Conservation (phyloP, 2,329 filamentous ascomycete species). For the Penicillium sp. region DNA sequence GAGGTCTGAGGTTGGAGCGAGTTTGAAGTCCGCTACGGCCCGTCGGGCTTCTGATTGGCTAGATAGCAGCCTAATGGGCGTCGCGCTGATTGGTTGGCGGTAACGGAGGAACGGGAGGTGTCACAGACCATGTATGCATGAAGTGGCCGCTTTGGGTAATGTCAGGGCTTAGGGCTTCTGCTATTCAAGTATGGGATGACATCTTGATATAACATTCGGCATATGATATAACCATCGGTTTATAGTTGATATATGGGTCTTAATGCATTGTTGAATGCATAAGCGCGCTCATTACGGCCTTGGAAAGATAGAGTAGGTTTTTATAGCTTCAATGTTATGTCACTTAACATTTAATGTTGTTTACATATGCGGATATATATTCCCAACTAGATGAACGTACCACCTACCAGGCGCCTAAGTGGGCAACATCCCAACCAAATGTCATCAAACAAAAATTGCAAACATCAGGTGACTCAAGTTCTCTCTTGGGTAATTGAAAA, state of each 20-base stretch:
- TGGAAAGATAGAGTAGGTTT: background rate
- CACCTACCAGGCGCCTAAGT: no score
- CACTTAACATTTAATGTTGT: no score
- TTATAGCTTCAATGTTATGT: background rate
- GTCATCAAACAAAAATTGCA: no score
- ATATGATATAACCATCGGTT: background rate
- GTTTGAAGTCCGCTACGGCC: conserved; percentile 42
- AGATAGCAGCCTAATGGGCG: conserved; percentile 7
- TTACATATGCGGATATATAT: no score
- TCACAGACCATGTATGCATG: conserved; percentile 6
- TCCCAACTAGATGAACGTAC: no score
- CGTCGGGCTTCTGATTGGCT: conserved; percentile 26
- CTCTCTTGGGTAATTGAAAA: no score
- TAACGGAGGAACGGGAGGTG: conserved; percentile 2
- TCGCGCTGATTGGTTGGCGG: conserved; percentile 12
- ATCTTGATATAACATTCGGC: background rate
- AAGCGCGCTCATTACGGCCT: background rate
- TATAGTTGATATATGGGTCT: background rate
- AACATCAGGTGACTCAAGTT: no score
- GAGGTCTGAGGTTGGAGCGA: conserved; percentile 36
- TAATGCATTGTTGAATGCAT: background rate
- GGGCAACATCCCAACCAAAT: no score
- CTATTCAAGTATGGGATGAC: background rate
- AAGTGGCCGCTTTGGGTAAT: conserved; percentile 10
- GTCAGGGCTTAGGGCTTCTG: conserved; percentile 23